Percentiles rank a stretch among this genome's conserved stretches.
phyloP scores from a whole-genome alignment of 345 rosid species.

The Brassica nigra region DNA sequence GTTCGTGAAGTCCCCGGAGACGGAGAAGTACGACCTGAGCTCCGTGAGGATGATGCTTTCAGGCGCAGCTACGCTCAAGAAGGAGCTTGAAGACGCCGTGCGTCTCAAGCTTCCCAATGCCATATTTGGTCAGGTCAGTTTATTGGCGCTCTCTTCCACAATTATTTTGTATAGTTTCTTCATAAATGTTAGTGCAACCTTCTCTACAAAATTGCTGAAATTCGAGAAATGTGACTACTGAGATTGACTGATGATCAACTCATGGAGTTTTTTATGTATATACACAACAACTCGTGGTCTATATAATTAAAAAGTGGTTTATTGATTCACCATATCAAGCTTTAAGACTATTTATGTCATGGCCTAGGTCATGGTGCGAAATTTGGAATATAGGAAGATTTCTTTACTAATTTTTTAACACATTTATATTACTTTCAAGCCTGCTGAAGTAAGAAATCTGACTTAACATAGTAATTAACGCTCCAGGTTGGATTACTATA shows the following conservation, averaged over 20 bases:
- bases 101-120: conserved; percentile 75
- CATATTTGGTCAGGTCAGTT: conserved; percentile 80
- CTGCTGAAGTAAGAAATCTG: not conserved
- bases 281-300: not conserved
- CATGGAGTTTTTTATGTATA: not conserved
- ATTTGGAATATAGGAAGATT: not conserved
- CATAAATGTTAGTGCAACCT: not conserved
- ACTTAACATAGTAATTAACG: not conserved
- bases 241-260: not conserved
- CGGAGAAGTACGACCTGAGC: conserved; percentile 64
- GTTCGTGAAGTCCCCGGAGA: conserved; percentile 57
- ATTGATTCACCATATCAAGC: not conserved
- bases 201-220: not conserved
- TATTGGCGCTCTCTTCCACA: not conserved
- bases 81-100: conserved; percentile 85
- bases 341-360: not conserved
- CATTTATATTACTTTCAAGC: not conserved
- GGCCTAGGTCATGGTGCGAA: not conserved
- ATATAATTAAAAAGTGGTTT: not conserved
- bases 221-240: not conserved
- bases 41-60: conserved; percentile 68
- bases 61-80: conserved; percentile 82
- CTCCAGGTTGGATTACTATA: not conserved
- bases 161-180: not conserved
- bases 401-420: not conserved